Conservation (phyloP, 2,329 filamentous ascomycete species). For the Calonectria hongkongensis region DNA sequence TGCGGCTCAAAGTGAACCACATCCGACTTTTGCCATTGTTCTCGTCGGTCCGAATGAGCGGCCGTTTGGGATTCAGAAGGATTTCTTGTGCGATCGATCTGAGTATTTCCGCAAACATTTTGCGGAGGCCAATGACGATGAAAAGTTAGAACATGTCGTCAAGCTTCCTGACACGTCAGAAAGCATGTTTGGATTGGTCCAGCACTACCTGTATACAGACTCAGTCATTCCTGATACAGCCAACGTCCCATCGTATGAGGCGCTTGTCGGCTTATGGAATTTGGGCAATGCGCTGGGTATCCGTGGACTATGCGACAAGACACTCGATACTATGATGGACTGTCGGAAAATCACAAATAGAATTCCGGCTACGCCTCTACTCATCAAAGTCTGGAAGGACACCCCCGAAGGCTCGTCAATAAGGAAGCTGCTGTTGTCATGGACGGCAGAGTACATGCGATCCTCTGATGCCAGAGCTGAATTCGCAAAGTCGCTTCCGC, state of each 20-base stretch:
- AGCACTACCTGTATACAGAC: conserved; percentile 73
- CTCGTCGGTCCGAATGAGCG: conserved; percentile 71
- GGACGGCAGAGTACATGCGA: conserved; percentile 79
- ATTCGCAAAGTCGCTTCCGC: conserved; percentile 76
- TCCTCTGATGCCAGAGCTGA: conserved; percentile 73
- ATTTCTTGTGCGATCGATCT: conserved; percentile 74
- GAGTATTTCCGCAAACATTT: conserved; percentile 69
- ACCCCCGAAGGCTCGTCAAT: conserved; percentile 77
- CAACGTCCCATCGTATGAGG: conserved; percentile 70
- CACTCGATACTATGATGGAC: conserved; percentile 75
- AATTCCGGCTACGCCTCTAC: conserved; percentile 75
- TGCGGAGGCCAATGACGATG: conserved; percentile 55
- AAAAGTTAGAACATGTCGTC: conserved; percentile 70
- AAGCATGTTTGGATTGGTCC: conserved; percentile 73
- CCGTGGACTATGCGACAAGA: conserved; percentile 73
- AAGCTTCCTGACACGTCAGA: conserved; percentile 68
- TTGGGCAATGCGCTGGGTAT: conserved; percentile 71
- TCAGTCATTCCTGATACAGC: conserved; percentile 65
- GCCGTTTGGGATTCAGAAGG: conserved; percentile 76
- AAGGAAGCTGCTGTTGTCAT: conserved; percentile 74
- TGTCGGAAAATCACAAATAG: conserved; percentile 70
- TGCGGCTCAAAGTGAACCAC: conserved; percentile 66
- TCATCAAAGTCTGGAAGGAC: conserved; percentile 78
- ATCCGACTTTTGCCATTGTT: conserved; percentile 73
- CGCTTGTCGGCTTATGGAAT: conserved; percentile 74